These are phyloP conservation scores for Pichia eremophila DNA, from an alignment of 805 yeast species.

Conservation along the genomic window DNA sequence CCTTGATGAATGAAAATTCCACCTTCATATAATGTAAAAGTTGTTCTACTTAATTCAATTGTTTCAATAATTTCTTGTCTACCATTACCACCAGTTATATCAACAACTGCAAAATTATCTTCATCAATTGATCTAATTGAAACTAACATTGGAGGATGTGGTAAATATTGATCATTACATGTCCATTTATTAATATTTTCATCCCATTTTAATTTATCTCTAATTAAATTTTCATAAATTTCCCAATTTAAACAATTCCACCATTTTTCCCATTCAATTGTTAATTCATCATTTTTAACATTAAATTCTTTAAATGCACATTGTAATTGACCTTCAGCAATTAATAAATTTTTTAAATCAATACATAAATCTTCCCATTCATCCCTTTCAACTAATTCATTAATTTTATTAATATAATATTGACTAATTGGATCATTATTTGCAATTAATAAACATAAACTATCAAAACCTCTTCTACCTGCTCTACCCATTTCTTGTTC, in stretches of 20 bases:
- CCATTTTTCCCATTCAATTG: constrained; percentile 14
- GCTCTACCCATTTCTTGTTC: constrained; percentile 98
- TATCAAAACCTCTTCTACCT: constrained; percentile 80
- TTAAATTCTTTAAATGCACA: constrained; percentile 68
- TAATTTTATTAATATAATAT: constrained; percentile 64
- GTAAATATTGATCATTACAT: constrained; percentile 51
- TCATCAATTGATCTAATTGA: constrained; percentile 79
- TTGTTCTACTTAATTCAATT: constrained; percentile 79
- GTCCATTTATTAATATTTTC: constrained; percentile 40
- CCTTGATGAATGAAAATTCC: constrained; percentile 95
- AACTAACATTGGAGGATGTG: constrained; percentile 74
- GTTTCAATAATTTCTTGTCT: constrained; percentile 77
- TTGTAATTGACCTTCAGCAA: constrained; percentile 77
- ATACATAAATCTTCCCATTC: constrained; percentile 51
- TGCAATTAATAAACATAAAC: constrained; percentile 77
- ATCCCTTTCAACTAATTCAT: constrained; percentile 37
- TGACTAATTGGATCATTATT: constrained; percentile 82
- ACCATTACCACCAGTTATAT: constrained; percentile 66
- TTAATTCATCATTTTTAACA: constrained; percentile 36
- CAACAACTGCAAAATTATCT: constrained; percentile 80
- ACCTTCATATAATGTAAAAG: constrained; percentile 84
- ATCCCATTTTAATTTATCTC: constrained; percentile 32
- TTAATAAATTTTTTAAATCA: constrained; percentile 50
- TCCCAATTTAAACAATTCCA: constrained; percentile 12
- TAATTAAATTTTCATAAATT: constrained; percentile 14